A percentile compares a stretch with the other conserved stretches of the same genome.
phyloP scores from a whole-genome alignment of 2,329 filamentous ascomycete species.

The Ophiostoma montium region DNA sequence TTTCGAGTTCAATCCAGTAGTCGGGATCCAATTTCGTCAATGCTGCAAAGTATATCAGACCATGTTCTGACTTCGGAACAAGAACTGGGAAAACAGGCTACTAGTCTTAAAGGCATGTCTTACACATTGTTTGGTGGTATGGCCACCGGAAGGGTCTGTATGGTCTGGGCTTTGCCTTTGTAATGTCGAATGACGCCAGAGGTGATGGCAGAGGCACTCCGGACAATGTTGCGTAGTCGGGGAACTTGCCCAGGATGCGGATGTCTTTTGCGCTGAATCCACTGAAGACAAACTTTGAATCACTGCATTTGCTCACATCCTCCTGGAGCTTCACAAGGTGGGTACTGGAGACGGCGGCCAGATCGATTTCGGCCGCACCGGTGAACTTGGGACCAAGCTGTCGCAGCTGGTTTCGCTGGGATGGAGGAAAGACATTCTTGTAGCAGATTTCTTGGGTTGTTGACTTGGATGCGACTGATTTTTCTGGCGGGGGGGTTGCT shows the following conservation, averaged over 20 bases:
- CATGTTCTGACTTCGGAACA: not conserved
- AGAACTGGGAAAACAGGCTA: not conserved
- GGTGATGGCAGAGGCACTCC: slow-evolving; percentile 61
- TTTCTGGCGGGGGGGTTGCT: not conserved
- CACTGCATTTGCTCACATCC: not conserved
- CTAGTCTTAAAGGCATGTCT: slow-evolving; percentile 19
- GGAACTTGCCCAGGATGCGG: slow-evolving; percentile 54
- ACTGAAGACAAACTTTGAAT: not conserved
- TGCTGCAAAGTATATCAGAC: slow-evolving; percentile 31
- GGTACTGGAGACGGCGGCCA: not conserved
- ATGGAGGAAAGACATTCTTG: not conserved
- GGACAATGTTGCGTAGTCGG: slow-evolving; percentile 61
- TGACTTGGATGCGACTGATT: not conserved
- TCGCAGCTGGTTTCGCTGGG: not conserved
- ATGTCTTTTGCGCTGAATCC: not conserved
- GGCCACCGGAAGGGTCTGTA: slow-evolving; percentile 73
- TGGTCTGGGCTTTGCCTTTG: slow-evolving; percentile 54
- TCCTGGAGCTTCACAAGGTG: not conserved
- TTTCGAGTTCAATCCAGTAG: slow-evolving; percentile 84
- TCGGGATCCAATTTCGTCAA: slow-evolving; percentile 65
- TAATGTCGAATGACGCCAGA: slow-evolving; percentile 46
- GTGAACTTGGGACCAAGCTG: not conserved
- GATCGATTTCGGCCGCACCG: not conserved
- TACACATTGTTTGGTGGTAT: slow-evolving; percentile 89
- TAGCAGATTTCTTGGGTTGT: not conserved